These are phyloP conservation scores for Crithidia acanthocephali DNA, from an alignment of 208 protist species.

Conservation along the genomic window DNA sequence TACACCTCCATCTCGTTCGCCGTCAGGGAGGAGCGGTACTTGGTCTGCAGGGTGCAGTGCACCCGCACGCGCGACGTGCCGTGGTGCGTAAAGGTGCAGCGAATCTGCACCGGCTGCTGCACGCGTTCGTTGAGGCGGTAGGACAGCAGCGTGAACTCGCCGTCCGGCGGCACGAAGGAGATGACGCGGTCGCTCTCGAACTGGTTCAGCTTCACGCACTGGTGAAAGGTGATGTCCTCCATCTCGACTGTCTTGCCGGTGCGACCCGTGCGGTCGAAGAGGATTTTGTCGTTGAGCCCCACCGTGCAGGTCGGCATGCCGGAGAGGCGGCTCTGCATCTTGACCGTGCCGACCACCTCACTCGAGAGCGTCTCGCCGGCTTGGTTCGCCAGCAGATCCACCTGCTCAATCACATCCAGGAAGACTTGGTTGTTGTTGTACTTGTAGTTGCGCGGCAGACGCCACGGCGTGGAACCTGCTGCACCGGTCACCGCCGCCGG, in stretches of 20 bases:
- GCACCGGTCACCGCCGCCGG: conserved; percentile 91
- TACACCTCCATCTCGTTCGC: conserved; percentile 98
- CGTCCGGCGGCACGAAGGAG: conserved; percentile 97
- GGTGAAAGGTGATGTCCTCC: conserved; percentile 99
- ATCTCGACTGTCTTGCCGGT: conserved; percentile 70
- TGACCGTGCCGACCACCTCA: conserved; percentile 95
- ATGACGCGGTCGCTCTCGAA: conserved; percentile 97
- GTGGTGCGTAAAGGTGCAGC: conserved; percentile 87
- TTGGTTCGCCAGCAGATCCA: conserved; percentile 96
- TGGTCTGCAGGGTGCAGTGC: conserved; percentile 90
- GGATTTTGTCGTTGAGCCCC: conserved; percentile 97
- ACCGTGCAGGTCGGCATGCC: conserved; percentile 99
- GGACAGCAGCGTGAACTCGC: conserved; percentile 98
- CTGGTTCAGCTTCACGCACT: conserved; percentile 97
- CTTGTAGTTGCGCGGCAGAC: conserved; percentile 94
- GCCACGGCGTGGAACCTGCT: conserved; percentile 96
- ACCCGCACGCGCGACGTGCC: conserved; percentile 95
- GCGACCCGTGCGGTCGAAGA: conserved; percentile 66
- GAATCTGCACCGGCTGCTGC: conserved; percentile 94
- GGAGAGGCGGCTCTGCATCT: conserved; percentile 96
- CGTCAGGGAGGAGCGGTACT: conserved; percentile 93
- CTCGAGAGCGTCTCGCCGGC: conserved; percentile 95
- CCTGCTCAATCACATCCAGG: conserved; percentile 98
- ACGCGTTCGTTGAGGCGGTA: conserved; percentile 97
- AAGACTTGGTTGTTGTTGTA: conserved; percentile 99